Evolutionary conservation across 495 filamentous ascomycete genomes (phyloP).

Genomic region (Lepidopterella palustris): DNA sequence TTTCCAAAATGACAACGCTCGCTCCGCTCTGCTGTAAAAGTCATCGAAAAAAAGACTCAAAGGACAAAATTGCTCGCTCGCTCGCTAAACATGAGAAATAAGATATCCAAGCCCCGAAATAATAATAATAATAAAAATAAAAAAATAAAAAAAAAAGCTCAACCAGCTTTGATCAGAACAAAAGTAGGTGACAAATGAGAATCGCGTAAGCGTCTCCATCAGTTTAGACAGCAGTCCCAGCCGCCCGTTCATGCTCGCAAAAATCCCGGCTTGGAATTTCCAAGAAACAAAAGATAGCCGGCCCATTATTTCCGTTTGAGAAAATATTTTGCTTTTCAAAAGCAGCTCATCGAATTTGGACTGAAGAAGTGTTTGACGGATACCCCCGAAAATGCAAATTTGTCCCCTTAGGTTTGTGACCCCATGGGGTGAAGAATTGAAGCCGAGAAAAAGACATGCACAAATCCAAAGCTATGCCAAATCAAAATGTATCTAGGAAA

Average conservation of each 20-base stretch:
- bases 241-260: not conserved
- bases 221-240: not conserved
- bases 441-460: constrained; percentile 8
- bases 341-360: not conserved
- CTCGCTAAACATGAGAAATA: no score
- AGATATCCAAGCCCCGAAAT: no score
- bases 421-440: not conserved
- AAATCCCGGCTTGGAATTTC: not conserved
- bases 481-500: constrained; percentile 16
- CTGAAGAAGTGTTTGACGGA: constrained; percentile 17
- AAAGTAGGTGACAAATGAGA: constrained; percentile 5
- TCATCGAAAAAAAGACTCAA: constrained; percentile 31
- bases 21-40: constrained; percentile 28
- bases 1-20: constrained; percentile 27
- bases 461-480: constrained; percentile 7
- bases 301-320: not conserved
- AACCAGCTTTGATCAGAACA: no score
- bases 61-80: constrained; percentile 42
- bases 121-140: no score
- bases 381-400: constrained; percentile 27
- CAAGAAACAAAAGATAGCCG: not conserved
- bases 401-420: constrained; percentile 14
- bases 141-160: constrained; percentile 8
- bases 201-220: not conserved
- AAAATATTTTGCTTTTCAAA: no score